Evolutionary conservation across 257 asterid species (phyloP), one percentile per base, ranked within the genome.

Genomic region (Fraxinus pennsylvanica): DNA sequence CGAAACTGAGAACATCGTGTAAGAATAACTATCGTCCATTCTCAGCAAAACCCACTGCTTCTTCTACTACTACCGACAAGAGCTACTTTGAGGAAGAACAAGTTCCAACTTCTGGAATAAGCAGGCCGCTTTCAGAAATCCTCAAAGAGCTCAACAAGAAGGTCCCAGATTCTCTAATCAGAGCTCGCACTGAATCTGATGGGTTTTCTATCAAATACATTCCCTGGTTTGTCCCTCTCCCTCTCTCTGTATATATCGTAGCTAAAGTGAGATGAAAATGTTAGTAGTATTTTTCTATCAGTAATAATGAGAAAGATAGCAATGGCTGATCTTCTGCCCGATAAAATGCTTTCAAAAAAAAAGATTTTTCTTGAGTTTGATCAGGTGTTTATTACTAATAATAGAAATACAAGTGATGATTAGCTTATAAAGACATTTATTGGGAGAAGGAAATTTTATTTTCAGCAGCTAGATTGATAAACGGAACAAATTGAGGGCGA

Each of bases 131-230:
- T 39, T 91, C 94, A 17, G 86, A 88, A 9, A 85, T 91, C 59
- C 91, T 92, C 73, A 92, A 87, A 73, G 94, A 92, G 70, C 81
- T 92, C 74, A 91, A 87, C 91, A 94, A 94, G 86, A 92, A 91
- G 76, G 93, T 94, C 5, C 98, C 97, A 0, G 97, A 94, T 6
- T 79, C 94, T 61, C 92, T 91, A 73, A 70, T 94, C 84, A 79
- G 76, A 36, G 33, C 19, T 79, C 90, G 93, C 68, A 73, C 81
- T 12, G 87, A 87, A 21, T 76, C 92, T 59, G 66, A 71, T 79
- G 92, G 89, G 82, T 76, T 76, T 79, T 71, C 92, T 80, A 5
- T 85, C 80, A 90, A 86, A 89, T 94, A 90, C 81, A 87, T 90
- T 57, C 97, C 97, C 72, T 91, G 97, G 97, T 94, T 38, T 54